Evolutionary conservation across 2,329 filamentous ascomycete genomes (phyloP), one percentile per base, ranked within the genome.

Genomic region (Blastomyces parvus): DNA sequence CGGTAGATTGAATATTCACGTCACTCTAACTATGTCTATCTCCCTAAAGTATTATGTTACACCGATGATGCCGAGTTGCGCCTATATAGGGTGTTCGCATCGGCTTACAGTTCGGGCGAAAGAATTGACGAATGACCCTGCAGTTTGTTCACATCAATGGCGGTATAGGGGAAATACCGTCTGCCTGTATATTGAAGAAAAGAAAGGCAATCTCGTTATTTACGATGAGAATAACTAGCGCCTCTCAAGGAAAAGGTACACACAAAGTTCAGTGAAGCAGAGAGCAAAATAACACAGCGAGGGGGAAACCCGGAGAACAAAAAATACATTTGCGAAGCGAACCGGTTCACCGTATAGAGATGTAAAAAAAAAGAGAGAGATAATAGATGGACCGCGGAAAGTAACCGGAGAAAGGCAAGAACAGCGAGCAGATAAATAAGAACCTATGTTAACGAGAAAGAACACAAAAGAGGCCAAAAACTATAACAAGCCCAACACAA

Each of bases 351-450:
- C 58, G 36, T 46, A 59, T 33, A 59, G 60, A 64, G 62, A 66
- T 62, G 8, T 9, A 67, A 44, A 62, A 63, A 64, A 8, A 64
- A 62, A 64, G 63, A 60, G 46, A 46, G 46, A 40, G 55, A 64
- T 63, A 67, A 63, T 56, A 64, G 69, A 53, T 58, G 64, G 66
- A 64, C 67, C 69, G 66, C 70, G 66, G 69, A 70, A 73, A 73
- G 77, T 73, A 72, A 70, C 73, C 25, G 19, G 53, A 40, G 50
- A 36, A 40, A 62, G 19, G 5, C 30, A 77, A 73, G 42, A 72
- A 71, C 73, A 44, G 19, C 36, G 30, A 64, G 36, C 14, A 61
- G 64, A 69, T 68, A 66, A 70, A 60, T 63, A 33, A 63, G 50
- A 64, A 55, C 59, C 55, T 59, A 63, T 56, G 52, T 53, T 60